Conservation (phyloP, 2,329 filamentous ascomycete species). For the Juglanconis sp. region DNA sequence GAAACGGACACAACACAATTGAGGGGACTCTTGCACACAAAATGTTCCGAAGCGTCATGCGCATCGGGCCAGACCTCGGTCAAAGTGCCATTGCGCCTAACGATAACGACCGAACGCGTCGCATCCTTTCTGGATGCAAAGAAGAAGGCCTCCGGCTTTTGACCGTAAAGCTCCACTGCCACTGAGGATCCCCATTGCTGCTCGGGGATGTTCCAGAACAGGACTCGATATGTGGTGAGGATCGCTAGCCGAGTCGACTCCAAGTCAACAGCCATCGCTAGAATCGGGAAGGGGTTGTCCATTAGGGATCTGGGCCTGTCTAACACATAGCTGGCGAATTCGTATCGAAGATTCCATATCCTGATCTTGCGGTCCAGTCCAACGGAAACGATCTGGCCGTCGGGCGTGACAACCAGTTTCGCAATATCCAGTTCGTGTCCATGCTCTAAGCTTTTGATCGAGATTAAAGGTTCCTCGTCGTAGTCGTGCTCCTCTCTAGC, state of each 20-base stretch:
- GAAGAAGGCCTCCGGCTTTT: conserved; percentile 61
- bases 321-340: conserved; percentile 39
- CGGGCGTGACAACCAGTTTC: conserved; percentile 58
- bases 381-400: conserved; percentile 65
- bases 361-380: conserved; percentile 68
- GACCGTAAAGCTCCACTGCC: conserved; percentile 52
- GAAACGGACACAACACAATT: conserved; percentile 46
- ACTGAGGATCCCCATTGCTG: conserved; percentile 55
- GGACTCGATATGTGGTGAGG: conserved; percentile 55
- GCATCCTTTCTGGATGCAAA: conserved; percentile 47
- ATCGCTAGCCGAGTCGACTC: conserved; percentile 65
- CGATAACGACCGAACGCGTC: conserved; percentile 52
- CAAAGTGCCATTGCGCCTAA: conserved; percentile 63
- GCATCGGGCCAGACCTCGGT: conserved; percentile 52
- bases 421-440: conserved; percentile 70
- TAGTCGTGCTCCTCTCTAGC: conserved; percentile 43
- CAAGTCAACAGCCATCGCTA: conserved; percentile 63
- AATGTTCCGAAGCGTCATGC: conserved; percentile 39
- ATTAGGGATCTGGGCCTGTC: conserved; percentile 33
- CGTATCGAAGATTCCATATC: conserved; percentile 59
- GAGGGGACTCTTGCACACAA: conserved; percentile 51
- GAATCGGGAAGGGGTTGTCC: conserved; percentile 53
- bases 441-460: conserved; percentile 56
- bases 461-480: conserved; percentile 50
- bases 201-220: conserved; percentile 61